Percentiles rank a stretch among this genome's conserved stretches.
phyloP scores from a whole-genome alignment of 208 protist species.

The Wallacemonas rigidus region DNA sequence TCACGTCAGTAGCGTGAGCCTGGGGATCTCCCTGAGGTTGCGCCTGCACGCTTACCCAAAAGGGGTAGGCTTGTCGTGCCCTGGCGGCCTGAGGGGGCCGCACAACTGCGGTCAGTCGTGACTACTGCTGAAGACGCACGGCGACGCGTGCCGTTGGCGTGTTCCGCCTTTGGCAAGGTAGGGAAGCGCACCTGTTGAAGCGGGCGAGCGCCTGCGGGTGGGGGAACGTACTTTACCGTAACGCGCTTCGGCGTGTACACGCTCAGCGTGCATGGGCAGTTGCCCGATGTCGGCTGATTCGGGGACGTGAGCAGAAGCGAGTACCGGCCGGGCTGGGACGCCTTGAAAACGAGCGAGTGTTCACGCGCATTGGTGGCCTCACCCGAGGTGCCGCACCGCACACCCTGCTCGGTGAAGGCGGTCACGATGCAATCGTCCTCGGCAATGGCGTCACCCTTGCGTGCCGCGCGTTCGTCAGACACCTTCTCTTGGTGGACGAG shows the following conservation, averaged over 20 bases:
- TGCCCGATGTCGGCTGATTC: conserved; percentile 40
- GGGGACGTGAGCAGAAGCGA: conserved; percentile 55
- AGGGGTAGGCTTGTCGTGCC: conserved; percentile 11
- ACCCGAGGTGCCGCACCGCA: conserved; percentile 53
- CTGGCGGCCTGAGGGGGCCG: conserved; percentile 10
- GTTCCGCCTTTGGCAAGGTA: conserved; percentile 32
- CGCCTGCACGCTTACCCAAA: conserved; percentile 10
- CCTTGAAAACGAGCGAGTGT: conserved; percentile 72
- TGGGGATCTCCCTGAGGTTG: neutral
- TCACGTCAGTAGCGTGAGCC: neutral
- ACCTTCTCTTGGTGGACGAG: conserved; percentile 77
- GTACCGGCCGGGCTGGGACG: conserved; percentile 52
- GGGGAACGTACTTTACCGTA: conserved; percentile 57
- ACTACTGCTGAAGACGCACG: conserved; percentile 10
- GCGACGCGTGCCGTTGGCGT: neutral
- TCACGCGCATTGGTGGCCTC: conserved; percentile 80
- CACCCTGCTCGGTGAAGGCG: conserved; percentile 65
- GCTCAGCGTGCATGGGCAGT: conserved; percentile 61
- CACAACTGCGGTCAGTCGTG: conserved; percentile 15
- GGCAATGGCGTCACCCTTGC: conserved; percentile 62
- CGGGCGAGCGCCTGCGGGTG: conserved; percentile 42
- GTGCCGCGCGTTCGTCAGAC: conserved; percentile 22
- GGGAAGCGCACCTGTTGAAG: conserved; percentile 52
- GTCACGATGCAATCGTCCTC: conserved; percentile 65
- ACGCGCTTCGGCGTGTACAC: conserved; percentile 68